Conservation (phyloP, 1,284 basidiomycete species). For the Kalmanozyma brasiliensis region DNA sequence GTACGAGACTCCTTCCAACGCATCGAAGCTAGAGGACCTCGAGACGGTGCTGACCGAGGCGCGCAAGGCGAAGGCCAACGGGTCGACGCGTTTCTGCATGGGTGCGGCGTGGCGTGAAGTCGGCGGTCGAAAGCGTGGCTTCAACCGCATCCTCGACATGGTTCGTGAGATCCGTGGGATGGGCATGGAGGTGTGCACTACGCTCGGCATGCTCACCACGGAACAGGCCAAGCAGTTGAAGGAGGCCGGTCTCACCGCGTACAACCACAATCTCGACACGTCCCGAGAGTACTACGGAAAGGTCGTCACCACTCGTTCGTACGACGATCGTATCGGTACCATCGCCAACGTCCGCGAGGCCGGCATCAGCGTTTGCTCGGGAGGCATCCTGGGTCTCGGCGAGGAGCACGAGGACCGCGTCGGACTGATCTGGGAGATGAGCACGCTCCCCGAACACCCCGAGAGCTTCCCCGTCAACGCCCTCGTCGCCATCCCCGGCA, state of each 20-base stretch:
- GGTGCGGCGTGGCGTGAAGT: slow-evolving; percentile 99
- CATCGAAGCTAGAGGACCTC: slow-evolving; percentile 86
- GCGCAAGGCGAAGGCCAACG: slow-evolving; percentile 91
- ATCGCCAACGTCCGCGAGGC: slow-evolving; percentile 90
- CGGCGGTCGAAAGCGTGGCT: slow-evolving; percentile 90
- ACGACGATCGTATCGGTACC: slow-evolving; percentile 90
- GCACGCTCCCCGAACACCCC: slow-evolving; percentile 90
- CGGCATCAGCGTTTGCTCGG: slow-evolving; percentile 96
- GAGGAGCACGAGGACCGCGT: slow-evolving; percentile 90
- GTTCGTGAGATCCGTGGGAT: slow-evolving; percentile 74
- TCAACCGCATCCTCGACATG: slow-evolving; percentile 93
- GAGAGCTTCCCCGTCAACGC: slow-evolving; percentile 99
- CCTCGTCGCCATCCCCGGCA: slow-evolving; percentile 76
- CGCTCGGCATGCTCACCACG: slow-evolving; percentile 92
- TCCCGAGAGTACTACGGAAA: slow-evolving; percentile 95
- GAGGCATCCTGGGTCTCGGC: slow-evolving; percentile 93
- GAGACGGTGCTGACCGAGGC: slow-evolving; percentile 83
- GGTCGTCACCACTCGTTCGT: slow-evolving; percentile 92
- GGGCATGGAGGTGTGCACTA: slow-evolving; percentile 85
- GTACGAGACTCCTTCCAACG: slow-evolving; percentile 88
- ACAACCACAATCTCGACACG: slow-evolving; percentile 99
- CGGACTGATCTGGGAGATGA: slow-evolving; percentile 91
- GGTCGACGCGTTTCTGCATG: slow-evolving; percentile 98
- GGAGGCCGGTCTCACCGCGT: slow-evolving; percentile 93
- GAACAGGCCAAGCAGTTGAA: slow-evolving; percentile 88